Base-by-base conservation (phyloP, 768 basidiomycete species). In the Amanita molliuscula region DNA sequence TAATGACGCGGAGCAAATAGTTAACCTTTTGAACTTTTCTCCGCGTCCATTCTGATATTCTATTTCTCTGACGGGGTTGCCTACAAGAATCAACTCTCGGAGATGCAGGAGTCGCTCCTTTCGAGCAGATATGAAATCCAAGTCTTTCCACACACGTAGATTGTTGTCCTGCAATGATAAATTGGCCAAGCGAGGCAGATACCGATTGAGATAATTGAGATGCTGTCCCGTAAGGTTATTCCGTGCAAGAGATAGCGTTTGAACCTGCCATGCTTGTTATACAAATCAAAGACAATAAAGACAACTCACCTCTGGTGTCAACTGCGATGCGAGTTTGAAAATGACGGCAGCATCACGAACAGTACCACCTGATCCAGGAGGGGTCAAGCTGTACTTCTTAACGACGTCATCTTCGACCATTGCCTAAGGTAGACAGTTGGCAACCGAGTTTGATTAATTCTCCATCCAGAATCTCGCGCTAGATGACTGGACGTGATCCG, bases 221-320 rank as follows among this genome's bases (percentile, higher is more conserved):
- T 82, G 68, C 3, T 73, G 63, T 5, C 88, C 81, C 41, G 64
- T 73, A 23, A 73, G 58, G 50, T 88, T 76, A 54, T 83, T 82
- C 61, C 87, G 81, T 35, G 91, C 88, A 36, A 98, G 72, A 0
- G 91, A 94, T 10, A 98, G 66, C 0, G 93, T 92, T 62, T 83
- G 76, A 34, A 85, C 76, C 83, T 86, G 44, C 26, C 10, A 25
- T n/a, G 48, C 6, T 11, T 42, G 50, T 50, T 25, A 62, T 51
- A 50, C 50, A 46, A 45, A 40, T 33, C 38, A 48, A 25, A 51
- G 8, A 31, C 42, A 2, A 20, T 9, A 2, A 52, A 18, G 40
- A 42, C 44, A 49, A 48, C 53, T 48, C 58, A 88, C 89, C 50
- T 79, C 75, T 33, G 92, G 91, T 55, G 78, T 80, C 47, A 93